These are phyloP conservation scores for Calonectria pauciramosa DNA, from an alignment of 2,329 filamentous ascomycete genomes.

Conservation along the genomic window DNA sequence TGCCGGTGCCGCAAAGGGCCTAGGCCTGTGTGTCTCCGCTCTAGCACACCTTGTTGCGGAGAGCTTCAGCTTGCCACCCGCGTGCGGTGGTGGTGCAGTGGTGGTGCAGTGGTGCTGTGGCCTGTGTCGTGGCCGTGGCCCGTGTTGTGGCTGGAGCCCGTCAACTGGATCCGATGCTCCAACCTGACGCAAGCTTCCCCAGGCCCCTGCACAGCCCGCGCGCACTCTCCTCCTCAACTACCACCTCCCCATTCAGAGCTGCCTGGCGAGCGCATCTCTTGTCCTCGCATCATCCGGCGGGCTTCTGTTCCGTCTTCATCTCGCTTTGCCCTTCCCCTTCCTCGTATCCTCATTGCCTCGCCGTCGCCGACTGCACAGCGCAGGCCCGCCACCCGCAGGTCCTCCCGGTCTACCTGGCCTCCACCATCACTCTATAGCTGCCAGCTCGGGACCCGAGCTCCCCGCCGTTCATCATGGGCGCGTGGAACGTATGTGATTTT, in stretches of 20 bases:
- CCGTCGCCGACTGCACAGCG: neutral
- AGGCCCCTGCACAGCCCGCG: slow-evolving; percentile 29
- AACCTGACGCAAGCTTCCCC: slow-evolving; percentile 46
- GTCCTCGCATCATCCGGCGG: slow-evolving; percentile 20
- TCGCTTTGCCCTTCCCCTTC: neutral
- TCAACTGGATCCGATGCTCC: slow-evolving; percentile 10
- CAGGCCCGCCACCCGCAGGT: slow-evolving; percentile 12
- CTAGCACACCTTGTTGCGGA: neutral
- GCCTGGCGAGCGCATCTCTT: slow-evolving; percentile 35
- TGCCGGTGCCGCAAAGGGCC: neutral
- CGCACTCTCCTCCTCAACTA: slow-evolving; percentile 35
- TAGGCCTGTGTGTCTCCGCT: neutral
- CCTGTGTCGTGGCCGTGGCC: slow-evolving; percentile 34
- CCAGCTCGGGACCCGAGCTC: slow-evolving; percentile 34
- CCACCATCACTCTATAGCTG: slow-evolving; percentile 13
- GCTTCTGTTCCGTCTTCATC: neutral
- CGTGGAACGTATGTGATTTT: slow-evolving; percentile 55
- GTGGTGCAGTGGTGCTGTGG: slow-evolving; percentile 11
- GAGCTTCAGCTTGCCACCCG: neutral
- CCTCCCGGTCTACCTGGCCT: slow-evolving; percentile 31
- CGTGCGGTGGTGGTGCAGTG: neutral
- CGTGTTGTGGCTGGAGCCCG: neutral
- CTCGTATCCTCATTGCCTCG: neutral
- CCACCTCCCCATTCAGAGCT: slow-evolving; percentile 38
- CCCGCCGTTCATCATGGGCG: slow-evolving; percentile 51